Evolutionary conservation across 352 stramenopile species (phyloP), one percentile per base, ranked within the genome.

Genomic region (Phytophthora pluvialis): DNA sequence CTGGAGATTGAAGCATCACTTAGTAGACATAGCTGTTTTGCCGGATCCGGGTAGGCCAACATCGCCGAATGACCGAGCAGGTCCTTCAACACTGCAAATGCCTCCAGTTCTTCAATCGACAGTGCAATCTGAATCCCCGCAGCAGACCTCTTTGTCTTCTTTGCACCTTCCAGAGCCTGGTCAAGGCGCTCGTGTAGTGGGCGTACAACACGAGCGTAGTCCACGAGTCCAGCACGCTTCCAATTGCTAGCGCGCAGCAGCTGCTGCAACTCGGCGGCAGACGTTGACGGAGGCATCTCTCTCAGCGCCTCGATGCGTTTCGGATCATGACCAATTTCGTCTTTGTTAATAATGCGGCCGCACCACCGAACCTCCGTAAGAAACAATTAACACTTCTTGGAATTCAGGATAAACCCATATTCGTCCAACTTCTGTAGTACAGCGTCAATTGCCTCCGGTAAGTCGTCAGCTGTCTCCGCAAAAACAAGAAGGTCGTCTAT

Each of bases 401-500:
- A 55, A n/a, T 52, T 77, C 0, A 75, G 35, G 12, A 70, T 69
- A 1, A 77, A 29, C 1, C 36, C 49, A 35, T 39, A 45, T 10
- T 63, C 42, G 21, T 52, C 36, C 1, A 76, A 12, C 3, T 50
- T 39, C 5, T 6, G 9, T 1, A 76, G 38, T 18, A 70, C 44
- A 11, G 49, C 35, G 16, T 65, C 39, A 8, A 75, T 67, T 10
- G 43, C 31, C 3, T 66, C 6, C 29, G 70, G 6, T 3, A 69
- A 58, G 11, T 56, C 42, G 1, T 71, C 45, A n/a, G 5, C 26
- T 21, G 32, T 53, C 5, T 67, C 51, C 4, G 45, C 66, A 21
- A 57, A 73, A 18, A 67, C 31, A 1, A 73, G 26, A 29, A 73
- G 9, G 38, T 73, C 70, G 18, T 78, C 70, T 11, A 78, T 75